Conservation (phyloP, 2,329 filamentous ascomycete genomes). For the Zymoseptoria pseudotritici region DNA sequence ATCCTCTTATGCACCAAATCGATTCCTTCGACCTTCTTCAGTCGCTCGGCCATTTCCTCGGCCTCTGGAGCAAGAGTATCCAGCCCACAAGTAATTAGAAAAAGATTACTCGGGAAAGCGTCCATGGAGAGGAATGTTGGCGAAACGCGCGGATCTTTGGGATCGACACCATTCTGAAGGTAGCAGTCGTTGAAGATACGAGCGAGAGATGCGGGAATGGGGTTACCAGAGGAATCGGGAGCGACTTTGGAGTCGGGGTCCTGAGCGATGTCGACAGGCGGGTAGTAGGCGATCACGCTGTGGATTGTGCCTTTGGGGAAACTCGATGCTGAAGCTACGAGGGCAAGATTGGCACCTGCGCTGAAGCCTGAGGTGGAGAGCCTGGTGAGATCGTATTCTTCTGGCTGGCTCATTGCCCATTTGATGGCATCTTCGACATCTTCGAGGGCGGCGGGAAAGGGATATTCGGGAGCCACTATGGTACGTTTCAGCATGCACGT, state of each 20-base stretch:
- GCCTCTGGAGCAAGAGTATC: conserved; percentile 34
- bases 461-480: conserved; percentile 36
- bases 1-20: conserved; percentile 24
- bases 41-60: conserved; percentile 27
- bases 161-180: conserved; percentile 21
- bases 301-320: conserved; percentile 29
- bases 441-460: conserved; percentile 37
- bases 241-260: conserved; percentile 26
- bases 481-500: not conserved
- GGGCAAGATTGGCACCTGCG: conserved; percentile 34
- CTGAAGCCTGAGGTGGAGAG: conserved; percentile 36
- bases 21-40: conserved; percentile 15
- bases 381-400: conserved; percentile 24
- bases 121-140: conserved; percentile 26
- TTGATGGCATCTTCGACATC: conserved; percentile 40
- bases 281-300: conserved; percentile 30
- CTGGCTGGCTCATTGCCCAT: conserved; percentile 31
- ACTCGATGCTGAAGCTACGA: conserved; percentile 26
- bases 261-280: conserved; percentile 29
- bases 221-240: conserved; percentile 18
- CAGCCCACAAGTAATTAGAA: conserved; percentile 32
- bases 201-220: conserved; percentile 17
- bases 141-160: conserved; percentile 30
- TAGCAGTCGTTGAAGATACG: conserved; percentile 32
- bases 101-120: conserved; percentile 21